phyloP scores from a whole-genome alignment of 257 asterid species.

The Solanum sitiens region DNA sequence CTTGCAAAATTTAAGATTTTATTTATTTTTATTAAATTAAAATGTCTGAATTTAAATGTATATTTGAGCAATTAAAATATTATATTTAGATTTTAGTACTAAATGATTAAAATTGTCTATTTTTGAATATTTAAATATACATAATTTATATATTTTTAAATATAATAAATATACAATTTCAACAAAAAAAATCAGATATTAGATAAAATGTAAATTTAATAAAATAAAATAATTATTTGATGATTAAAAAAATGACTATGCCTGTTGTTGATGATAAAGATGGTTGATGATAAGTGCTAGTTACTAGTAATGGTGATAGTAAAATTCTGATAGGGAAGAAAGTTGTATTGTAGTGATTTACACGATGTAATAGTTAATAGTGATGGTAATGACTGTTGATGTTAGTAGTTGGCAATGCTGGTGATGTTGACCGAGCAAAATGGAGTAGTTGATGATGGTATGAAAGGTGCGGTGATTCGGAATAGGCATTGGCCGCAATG shows the following conservation, averaged over 20 bases:
- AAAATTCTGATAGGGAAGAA: neutral
- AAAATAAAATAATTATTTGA: too few species aligned
- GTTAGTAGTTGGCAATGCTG: neutral
- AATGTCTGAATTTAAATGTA: too few species aligned
- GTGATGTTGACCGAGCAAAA: neutral
- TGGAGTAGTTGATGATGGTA: neutral
- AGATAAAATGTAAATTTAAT: too few species aligned
- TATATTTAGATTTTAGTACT: too few species aligned
- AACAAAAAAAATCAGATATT: neutral
- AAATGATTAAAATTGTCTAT: too few species aligned
- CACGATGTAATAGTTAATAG: neutral
- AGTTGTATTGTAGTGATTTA: neutral
- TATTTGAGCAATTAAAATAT: too few species aligned
- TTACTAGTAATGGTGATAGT: neutral
- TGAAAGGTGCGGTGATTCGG: neutral
- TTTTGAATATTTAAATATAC: too few species aligned
- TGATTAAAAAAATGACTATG: too few species aligned
- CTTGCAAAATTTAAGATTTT: neutral
- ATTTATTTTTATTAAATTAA: too few species aligned
- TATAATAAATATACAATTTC: too few species aligned
- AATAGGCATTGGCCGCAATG: neutral
- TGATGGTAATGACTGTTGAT: neutral
- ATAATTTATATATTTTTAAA: too few species aligned
- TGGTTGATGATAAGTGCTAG: neutral
- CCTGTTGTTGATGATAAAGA: neutral